These are phyloP conservation scores for Lumnitzera littorea DNA, from an alignment of 345 rosid genomes.

Conservation along the genomic window DNA sequence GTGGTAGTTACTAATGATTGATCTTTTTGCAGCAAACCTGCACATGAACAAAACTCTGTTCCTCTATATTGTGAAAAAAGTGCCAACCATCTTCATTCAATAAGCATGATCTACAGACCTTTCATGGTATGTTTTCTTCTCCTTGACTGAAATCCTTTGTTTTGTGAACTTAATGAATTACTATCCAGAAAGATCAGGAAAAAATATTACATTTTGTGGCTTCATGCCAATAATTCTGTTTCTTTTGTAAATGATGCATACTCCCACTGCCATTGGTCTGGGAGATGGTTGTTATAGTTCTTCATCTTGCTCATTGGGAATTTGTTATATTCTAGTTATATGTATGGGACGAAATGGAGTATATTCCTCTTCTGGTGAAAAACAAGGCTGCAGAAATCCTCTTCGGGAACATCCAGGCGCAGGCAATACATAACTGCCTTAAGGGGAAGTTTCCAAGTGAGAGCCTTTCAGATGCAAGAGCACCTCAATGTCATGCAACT, in stretches of 20 bases:
- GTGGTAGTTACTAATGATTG: not conserved
- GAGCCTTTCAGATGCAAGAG: not conserved
- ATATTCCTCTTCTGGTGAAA: conserved; percentile 38
- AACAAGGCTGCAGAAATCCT: conserved; percentile 53
- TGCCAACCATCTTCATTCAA: conserved; percentile 35
- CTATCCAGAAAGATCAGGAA: no score
- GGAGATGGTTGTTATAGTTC: no score
- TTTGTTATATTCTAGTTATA: conserved; percentile 31
- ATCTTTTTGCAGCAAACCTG: conserved; percentile 17
- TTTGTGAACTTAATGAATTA: not conserved
- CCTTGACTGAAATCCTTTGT: not conserved
- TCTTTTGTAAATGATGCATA: no score
- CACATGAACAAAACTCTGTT: conserved; percentile 14
- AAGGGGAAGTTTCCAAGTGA: conserved; percentile 3
- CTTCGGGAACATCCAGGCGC: conserved; percentile 48
- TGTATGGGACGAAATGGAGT: conserved; percentile 47
- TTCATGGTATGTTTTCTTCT: conserved; percentile 30
- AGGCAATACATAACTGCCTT: conserved; percentile 21
- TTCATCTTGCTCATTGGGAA: not conserved
- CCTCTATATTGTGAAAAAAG: conserved; percentile 36
- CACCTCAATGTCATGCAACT: not conserved
- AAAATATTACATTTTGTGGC: no score
- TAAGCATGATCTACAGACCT: conserved; percentile 42
- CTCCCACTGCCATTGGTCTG: no score
- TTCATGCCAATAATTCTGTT: no score